Base-by-base conservation (phyloP, 2,329 filamentous ascomycete genomes). In the Sarocladium strictum region DNA sequence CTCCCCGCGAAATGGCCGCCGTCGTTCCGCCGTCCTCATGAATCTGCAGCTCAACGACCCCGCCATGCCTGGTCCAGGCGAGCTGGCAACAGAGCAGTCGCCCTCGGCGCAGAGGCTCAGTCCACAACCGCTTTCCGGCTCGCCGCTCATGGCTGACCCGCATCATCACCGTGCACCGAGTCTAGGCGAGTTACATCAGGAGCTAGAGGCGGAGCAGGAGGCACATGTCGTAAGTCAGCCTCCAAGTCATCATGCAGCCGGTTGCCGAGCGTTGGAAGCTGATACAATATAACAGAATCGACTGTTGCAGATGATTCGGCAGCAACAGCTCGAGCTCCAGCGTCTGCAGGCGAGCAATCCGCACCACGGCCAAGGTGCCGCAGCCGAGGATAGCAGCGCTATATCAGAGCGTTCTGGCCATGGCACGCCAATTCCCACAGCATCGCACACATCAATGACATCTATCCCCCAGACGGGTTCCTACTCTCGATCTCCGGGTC, bases 121-220 rank as follows among this genome's bases (percentile, higher is more conserved):
- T 60, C 75, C 76, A 40, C 74, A 73, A 55, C 70, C 72, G n/a
- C 59, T 78, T 3, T 68, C 77, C 56, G 64, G 73, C 55, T 80
- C 78, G 10, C 76, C 79, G 7, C 66, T 75, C 52, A 63, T 70
- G 54, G 67, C 65, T 32, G 81, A 84, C 60, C 80, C 83, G 15
- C 86, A 88, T 63, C 80, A 58, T 50, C 57, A 83, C 60, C 77
- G 87, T 50, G 73, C 85, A 1, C 86, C 86, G 2, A 90, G 87
- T 65, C 69, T 91, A 58, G 87, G 87, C 17, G 87, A 90, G 68
- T 79, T 91, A 40, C 87, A 91, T 61, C 87, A 91, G 65, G 86
- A 90, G 69, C 76, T 91, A 1, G 87, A 91, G 67, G 86, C 84
- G 53, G 87, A 91, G 70, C 87, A 90, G 66, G 87, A 91, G 64